phyloP scores from a whole-genome alignment of 176 grass and related monocot species.

The Guadua angustifolia region DNA sequence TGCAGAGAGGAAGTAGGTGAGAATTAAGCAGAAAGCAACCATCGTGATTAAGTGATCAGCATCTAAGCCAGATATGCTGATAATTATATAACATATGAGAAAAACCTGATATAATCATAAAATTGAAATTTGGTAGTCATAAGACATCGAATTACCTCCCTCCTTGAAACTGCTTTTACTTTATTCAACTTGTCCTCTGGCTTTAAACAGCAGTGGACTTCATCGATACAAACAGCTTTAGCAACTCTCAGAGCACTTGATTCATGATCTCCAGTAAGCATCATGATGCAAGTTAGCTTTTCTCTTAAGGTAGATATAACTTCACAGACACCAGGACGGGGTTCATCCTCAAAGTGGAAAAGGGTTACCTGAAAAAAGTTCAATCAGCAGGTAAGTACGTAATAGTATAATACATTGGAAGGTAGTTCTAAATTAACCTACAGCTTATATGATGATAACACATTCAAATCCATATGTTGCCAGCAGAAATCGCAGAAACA shows the following conservation, averaged over 20 bases:
- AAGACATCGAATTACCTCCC: conserved; percentile 53
- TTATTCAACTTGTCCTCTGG: conserved; percentile 95
- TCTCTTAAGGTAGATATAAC: conserved; percentile 88
- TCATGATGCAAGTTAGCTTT: conserved; percentile 87
- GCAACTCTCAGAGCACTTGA: conserved; percentile 89
- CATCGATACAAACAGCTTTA: conserved; percentile 85
- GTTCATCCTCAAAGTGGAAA: conserved; percentile 98
- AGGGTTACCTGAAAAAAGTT: conserved; percentile 66
- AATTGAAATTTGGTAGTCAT: conserved; percentile 14
- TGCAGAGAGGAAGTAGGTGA: not conserved
- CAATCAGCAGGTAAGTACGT: conserved; percentile 10
- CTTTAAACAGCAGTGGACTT: conserved; percentile 83
- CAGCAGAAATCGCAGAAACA: no score
- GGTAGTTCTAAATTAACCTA: conserved; percentile 16
- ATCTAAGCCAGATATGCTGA: conserved; percentile 1
- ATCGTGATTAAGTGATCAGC: not conserved
- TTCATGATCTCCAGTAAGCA: conserved; percentile 95
- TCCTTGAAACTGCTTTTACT: conserved; percentile 92
- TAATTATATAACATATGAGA: conserved; percentile 9
- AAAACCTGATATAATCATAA: conserved; percentile 15
- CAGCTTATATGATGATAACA: not conserved
- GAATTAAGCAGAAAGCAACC: conserved; percentile 12
- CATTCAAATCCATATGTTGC: no score
- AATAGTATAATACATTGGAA: conserved; percentile 7
- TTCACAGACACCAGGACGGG: conserved; percentile 67